phyloP scores from a whole-genome alignment of 768 basidiomycete genomes.

The Tephrocybe sp. region DNA sequence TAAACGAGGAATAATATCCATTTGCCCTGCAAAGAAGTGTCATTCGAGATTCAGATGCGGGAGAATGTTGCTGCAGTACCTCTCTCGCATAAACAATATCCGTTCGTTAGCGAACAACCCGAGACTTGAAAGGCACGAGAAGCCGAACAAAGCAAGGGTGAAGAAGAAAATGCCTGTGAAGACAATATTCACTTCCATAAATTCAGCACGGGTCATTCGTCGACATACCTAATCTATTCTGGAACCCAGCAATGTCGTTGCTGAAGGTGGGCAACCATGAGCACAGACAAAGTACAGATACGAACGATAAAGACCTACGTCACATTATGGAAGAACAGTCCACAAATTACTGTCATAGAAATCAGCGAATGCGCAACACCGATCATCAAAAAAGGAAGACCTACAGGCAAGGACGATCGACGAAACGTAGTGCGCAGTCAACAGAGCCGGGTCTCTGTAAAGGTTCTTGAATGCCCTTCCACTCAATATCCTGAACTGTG shows the following conservation, averaged over 20 bases:
- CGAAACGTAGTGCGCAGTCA: slow-evolving; percentile 87
- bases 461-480: slow-evolving; percentile 98
- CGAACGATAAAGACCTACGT: slow-evolving; percentile 43
- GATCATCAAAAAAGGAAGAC: slow-evolving; percentile 28
- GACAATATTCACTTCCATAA: neutral
- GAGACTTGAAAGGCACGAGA: slow-evolving; percentile 92
- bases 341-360: slow-evolving; percentile 72
- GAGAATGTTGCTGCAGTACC: slow-evolving; percentile 43
- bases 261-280: slow-evolving; percentile 27
- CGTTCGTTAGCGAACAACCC: slow-evolving; percentile 94
- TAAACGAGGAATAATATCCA: slow-evolving; percentile 95
- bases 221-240: slow-evolving; percentile 84
- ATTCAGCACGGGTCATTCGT: neutral
- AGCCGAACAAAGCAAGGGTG: slow-evolving; percentile 92
- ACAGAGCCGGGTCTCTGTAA: slow-evolving; percentile 89
- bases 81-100: slow-evolving; percentile 96
- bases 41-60: neutral
- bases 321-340: slow-evolving; percentile 89
- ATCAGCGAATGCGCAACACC: slow-evolving; percentile 1
- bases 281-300: neutral
- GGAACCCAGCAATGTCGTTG: slow-evolving; percentile 96
- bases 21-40: slow-evolving; percentile 61
- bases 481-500: slow-evolving; percentile 92
- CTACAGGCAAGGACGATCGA: slow-evolving; percentile 81
- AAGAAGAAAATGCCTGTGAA: slow-evolving; percentile 92